These are phyloP conservation scores for Clarireedia homoeocarpa DNA, from an alignment of 2,329 filamentous ascomycete species.

Conservation along the genomic window DNA sequence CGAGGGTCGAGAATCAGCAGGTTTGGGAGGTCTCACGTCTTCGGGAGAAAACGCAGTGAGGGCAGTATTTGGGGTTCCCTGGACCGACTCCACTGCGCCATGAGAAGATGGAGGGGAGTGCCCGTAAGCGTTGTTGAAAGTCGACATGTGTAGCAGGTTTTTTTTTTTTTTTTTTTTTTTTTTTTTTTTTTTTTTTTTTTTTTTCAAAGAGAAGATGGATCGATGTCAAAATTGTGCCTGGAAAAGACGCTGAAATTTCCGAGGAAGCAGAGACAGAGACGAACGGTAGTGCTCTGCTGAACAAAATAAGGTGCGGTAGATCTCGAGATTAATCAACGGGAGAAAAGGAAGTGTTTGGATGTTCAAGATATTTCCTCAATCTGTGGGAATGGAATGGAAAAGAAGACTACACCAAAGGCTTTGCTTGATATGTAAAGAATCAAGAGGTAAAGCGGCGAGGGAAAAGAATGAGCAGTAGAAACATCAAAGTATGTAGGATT, in stretches of 20 bases:
- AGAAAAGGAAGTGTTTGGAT: background rate
- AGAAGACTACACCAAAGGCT: background rate
- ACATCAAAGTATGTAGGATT: background rate
- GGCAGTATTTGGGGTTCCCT: conserved; percentile 57
- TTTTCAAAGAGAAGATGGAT: background rate
- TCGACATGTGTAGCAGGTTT: conserved; percentile 8
- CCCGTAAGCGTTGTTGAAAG: conserved; percentile 6
- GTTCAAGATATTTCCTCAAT: background rate
- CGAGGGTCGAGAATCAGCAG: conserved; percentile 21
- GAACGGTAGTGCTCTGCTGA: background rate
- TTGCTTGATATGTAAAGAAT: background rate
- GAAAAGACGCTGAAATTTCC: background rate
- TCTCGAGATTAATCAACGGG: background rate
- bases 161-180: no score
- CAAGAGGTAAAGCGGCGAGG: background rate
- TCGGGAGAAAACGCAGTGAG: conserved; percentile 57
- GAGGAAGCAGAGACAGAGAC: background rate
- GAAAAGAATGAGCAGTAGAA: background rate
- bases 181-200: background rate
- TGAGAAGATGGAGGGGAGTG: conserved; percentile 31
- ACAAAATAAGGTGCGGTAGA: background rate
- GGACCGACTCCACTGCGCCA: conserved; percentile 47
- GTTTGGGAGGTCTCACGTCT: conserved; percentile 29
- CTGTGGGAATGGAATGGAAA: background rate
- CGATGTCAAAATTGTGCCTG: conserved; percentile 3